A percentile compares a stretch with the other conserved stretches of the same genome.
Conservation (phyloP, 257 asterid species). For the Striga asiatica region DNA sequence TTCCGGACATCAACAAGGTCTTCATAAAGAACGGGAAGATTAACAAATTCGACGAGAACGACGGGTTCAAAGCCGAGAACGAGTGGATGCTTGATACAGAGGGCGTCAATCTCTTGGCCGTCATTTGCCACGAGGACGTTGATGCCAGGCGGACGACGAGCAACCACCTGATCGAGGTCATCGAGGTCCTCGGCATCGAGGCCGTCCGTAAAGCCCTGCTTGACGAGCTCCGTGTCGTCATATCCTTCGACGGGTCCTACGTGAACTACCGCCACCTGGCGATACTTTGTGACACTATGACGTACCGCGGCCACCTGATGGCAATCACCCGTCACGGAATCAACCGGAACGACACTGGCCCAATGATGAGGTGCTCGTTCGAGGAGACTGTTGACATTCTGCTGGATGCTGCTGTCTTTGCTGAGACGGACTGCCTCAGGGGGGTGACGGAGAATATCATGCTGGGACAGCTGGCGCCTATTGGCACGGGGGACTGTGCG, state of each 20-base stretch:
- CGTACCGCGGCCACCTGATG: slow-evolving; percentile 98
- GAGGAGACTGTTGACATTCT: slow-evolving; percentile 98
- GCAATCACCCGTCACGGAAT: slow-evolving; percentile 98
- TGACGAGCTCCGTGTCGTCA: slow-evolving; percentile 95
- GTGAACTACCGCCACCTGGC: slow-evolving; percentile 94
- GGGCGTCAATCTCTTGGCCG: slow-evolving; percentile 95
- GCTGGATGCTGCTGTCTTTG: slow-evolving; percentile 94
- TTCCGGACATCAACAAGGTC: slow-evolving; percentile 95
- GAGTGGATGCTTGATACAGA: slow-evolving; percentile 99
- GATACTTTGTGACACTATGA: slow-evolving; percentile 95
- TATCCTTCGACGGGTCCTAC: slow-evolving; percentile 95
- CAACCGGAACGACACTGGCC: slow-evolving; percentile 93
- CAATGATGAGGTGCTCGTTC: slow-evolving; percentile 98
- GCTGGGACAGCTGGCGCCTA: slow-evolving; percentile 98
- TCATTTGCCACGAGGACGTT: slow-evolving; percentile 85
- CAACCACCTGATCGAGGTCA: slow-evolving; percentile 92
- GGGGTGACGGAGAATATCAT: slow-evolving; percentile 97
- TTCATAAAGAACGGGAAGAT: slow-evolving; percentile 76
- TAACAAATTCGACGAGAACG: slow-evolving; percentile 61
- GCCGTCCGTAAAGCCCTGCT: slow-evolving; percentile 89
- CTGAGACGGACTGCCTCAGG: slow-evolving; percentile 76
- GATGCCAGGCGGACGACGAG: slow-evolving; percentile 88
- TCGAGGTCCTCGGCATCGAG: slow-evolving; percentile 95
- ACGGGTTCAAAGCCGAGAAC: slow-evolving; percentile 79
- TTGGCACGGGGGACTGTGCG: slow-evolving; percentile 93